phyloP scores from a whole-genome alignment of 192 early-diverging fungal species.

The Coemansia javaensis region DNA sequence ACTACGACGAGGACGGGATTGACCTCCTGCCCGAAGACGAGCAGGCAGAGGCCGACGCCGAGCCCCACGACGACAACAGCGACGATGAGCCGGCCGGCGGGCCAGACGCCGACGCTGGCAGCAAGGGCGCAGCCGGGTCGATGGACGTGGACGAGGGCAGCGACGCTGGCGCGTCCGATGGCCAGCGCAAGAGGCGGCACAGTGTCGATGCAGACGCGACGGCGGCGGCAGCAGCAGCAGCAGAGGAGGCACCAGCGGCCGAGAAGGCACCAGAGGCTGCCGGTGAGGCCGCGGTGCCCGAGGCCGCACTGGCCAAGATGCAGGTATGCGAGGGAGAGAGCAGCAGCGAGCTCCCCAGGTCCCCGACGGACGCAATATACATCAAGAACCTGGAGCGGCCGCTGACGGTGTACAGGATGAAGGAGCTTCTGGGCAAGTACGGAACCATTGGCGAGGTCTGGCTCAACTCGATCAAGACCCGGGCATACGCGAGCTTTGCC shows the following conservation, averaged over 20 bases:
- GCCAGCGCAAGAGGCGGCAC: not conserved
- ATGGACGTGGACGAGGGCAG: slow-evolving; percentile 1
- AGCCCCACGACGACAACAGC: not conserved
- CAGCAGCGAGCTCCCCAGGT: no score
- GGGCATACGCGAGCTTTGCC: slow-evolving; percentile 33
- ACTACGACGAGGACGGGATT: slow-evolving; percentile 15
- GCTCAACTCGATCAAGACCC: slow-evolving; percentile 50
- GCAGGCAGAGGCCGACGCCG: not conserved
- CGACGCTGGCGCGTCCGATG: not conserved
- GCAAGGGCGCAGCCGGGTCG: not conserved
- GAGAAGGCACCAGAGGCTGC: no score
- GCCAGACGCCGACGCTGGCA: not conserved
- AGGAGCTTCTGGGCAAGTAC: slow-evolving; percentile 30
- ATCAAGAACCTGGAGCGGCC: slow-evolving; percentile 45
- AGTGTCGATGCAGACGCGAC: not conserved
- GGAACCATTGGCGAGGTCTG: slow-evolving; percentile 20
- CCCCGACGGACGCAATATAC: slow-evolving; percentile 15
- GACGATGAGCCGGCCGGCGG: not conserved
- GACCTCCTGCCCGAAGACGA: slow-evolving; percentile 26
- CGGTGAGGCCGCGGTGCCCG: not conserved
- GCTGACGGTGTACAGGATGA: slow-evolving; percentile 26
- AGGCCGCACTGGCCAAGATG: not conserved
- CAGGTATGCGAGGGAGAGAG: not conserved
- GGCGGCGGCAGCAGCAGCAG: not conserved
- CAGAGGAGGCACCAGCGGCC: not conserved